A percentile compares a stretch with the other conserved stretches of the same genome.
These are phyloP conservation scores for Styphnolobium japonicum DNA, from an alignment of 306 rosid genomes.

Conservation along the genomic window DNA sequence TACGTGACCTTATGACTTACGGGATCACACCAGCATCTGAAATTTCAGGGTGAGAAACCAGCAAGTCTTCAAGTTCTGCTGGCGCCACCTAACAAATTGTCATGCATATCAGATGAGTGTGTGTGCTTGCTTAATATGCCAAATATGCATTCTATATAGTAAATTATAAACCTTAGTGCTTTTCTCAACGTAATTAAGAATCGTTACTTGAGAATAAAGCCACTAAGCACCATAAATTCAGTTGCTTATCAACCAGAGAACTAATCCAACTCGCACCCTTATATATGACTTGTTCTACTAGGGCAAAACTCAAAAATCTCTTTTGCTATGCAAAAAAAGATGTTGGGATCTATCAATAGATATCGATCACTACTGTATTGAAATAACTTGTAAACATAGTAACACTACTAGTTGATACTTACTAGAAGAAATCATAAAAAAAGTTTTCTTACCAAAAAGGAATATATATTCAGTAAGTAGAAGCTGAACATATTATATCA, in stretches of 20 bases:
- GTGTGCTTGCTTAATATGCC: not conserved
- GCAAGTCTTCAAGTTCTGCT: constrained; percentile 52
- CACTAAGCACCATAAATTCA: not conserved
- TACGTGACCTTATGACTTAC: constrained; percentile 22
- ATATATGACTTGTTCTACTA: not conserved
- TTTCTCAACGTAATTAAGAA: not conserved
- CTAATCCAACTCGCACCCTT: not conserved
- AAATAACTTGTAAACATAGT: no score
- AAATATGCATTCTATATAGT: not conserved
- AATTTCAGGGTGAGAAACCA: constrained; percentile 44
- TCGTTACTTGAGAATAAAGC: not conserved
- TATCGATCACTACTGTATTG: no score
- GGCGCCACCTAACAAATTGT: constrained; percentile 44
- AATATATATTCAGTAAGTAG: not conserved
- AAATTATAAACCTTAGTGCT: not conserved
- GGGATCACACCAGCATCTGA: constrained; percentile 49
- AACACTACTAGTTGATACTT: not conserved
- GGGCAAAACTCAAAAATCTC: no score
- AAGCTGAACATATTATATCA: not conserved
- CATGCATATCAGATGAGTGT: not conserved
- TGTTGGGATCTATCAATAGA: no score
- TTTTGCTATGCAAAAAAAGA: no score
- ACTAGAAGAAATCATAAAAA: not conserved
- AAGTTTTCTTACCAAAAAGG: not conserved
- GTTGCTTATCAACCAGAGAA: not conserved